These are phyloP conservation scores for Acidiella bohemica DNA, from an alignment of 495 filamentous ascomycete genomes.

Conservation along the genomic window DNA sequence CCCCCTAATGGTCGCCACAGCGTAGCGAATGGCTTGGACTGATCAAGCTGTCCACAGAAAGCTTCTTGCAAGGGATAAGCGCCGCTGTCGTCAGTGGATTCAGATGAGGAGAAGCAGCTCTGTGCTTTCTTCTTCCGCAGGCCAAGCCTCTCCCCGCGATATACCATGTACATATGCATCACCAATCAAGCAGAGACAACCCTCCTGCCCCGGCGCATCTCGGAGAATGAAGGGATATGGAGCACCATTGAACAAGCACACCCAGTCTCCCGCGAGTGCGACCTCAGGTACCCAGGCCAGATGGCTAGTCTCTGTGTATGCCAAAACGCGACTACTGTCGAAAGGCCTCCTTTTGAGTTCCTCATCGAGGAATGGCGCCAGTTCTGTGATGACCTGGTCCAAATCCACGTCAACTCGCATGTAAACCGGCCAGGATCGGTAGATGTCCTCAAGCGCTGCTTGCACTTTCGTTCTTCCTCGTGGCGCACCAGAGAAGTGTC, in stretches of 20 bases:
- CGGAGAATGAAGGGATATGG: constrained; percentile 1
- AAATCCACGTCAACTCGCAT: too few relatives aligned
- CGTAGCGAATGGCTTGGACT: too few relatives aligned
- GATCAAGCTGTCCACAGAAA: too few relatives aligned
- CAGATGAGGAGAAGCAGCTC: too few relatives aligned
- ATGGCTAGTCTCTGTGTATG: neutral
- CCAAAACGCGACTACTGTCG: neutral
- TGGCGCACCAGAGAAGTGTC: too few relatives aligned
- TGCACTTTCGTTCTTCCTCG: neutral
- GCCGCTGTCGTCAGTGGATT: too few relatives aligned
- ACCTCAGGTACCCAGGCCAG: neutral
- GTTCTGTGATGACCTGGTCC: neutral
- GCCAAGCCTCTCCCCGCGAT: neutral
- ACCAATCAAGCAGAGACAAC: neutral
- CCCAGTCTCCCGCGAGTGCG: neutral
- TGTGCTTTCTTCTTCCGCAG: neutral
- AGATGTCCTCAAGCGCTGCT: neutral
- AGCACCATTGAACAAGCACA: constrained; percentile 1
- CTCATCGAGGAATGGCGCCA: neutral
- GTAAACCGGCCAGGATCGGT: too few relatives aligned
- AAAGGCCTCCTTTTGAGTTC: neutral
- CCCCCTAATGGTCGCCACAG: too few relatives aligned
- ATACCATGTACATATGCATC: constrained; percentile 3
- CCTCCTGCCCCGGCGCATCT: neutral
- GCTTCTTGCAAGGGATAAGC: too few relatives aligned